Conservation (phyloP, 2,329 filamentous ascomycete genomes). For the Atkinsonella hypoxylon region DNA sequence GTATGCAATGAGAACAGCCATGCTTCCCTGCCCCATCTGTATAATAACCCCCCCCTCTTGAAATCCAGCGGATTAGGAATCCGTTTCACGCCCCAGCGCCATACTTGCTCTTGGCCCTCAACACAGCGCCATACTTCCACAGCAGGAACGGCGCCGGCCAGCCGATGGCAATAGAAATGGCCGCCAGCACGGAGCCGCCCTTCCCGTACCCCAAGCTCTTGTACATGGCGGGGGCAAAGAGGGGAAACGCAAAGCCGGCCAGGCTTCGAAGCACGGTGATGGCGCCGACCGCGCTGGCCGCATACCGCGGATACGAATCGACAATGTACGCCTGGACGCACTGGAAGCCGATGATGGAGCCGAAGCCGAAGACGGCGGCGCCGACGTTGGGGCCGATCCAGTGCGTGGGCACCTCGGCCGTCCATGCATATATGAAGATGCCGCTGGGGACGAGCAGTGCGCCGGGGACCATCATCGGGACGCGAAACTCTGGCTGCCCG, state of each 20-base stretch:
- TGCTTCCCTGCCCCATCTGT: too few species aligned
- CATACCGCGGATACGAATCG: conserved; percentile 33
- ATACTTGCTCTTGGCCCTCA: conserved; percentile 22
- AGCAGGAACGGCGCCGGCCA: conserved; percentile 31
- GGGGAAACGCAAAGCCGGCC: conserved; percentile 38
- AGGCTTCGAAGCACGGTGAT: conserved; percentile 33
- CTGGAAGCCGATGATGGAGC: conserved; percentile 30
- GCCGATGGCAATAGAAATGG: conserved; percentile 26
- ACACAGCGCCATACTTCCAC: conserved; percentile 30
- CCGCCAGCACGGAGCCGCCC: conserved; percentile 31
- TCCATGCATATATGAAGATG: conserved; percentile 34
- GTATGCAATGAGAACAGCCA: too few species aligned
- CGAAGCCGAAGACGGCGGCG: conserved; percentile 24
- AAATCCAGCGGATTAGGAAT: neutral
- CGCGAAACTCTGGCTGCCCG: conserved; percentile 30
- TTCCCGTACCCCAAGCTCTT: conserved; percentile 26
- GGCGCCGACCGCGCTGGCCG: conserved; percentile 32
- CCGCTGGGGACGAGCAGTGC: conserved; percentile 30
- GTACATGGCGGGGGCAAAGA: conserved; percentile 38
- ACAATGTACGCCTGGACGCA: conserved; percentile 35
- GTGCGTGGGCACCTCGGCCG: conserved; percentile 27
- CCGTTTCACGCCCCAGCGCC: conserved; percentile 1
- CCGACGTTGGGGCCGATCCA: conserved; percentile 36
- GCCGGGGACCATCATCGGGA: conserved; percentile 29
- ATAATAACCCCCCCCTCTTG: too few species aligned